Evolutionary conservation across 345 rosid species (phyloP), one percentile per base, ranked within the genome.

Genomic region (Rhizophora apiculata): DNA sequence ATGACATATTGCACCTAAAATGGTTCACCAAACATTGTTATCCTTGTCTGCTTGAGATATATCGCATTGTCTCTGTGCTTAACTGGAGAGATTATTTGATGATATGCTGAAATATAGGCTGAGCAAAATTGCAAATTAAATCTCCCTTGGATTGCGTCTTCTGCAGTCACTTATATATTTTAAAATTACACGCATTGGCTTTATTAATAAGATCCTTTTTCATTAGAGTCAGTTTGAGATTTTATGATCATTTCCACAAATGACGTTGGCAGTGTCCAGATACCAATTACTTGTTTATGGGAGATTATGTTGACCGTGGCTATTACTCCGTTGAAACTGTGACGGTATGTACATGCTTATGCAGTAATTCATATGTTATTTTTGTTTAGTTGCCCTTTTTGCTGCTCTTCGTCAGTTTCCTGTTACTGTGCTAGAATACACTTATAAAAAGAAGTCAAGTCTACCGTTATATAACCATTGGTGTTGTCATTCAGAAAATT

Each of bases 251-350:
- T 56, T 6, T 9, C 2, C 10, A 21, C 26, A 56, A 11, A 11
- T 56, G 5, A 21, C 6, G 4, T 24, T 39, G 65, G 65, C 79
- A 93, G 98, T 93, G 97, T 74, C 98, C 98, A 37, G 98, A 92
- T 77, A 90, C 96, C 75, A 93, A 88, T 81, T 93, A 93, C 83
- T 79, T 93, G 74, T 92, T 94, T 75, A 94, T 94, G 97, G 96
- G 98, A 77, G 97, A 94, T 74, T 91, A 94, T 72, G 98, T 94
- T 59, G 97, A 94, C 66, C 96, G 97, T 68, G 97, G 97, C 53
- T 94, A 94, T 80, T 94, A 94, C 74, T 94, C 98, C 46, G 96
- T 94, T 60, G 98, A 94, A 81, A 94, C 98, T 71, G 97, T 94
- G 37, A 84, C 98, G 73, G 98, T 93, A 83, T 53, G 89, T 75